A percentile compares a stretch with the other conserved stretches of the same genome.
These are phyloP conservation scores for Ailanthus altissimus DNA, from an alignment of 345 rosid genomes.

Conservation along the genomic window DNA sequence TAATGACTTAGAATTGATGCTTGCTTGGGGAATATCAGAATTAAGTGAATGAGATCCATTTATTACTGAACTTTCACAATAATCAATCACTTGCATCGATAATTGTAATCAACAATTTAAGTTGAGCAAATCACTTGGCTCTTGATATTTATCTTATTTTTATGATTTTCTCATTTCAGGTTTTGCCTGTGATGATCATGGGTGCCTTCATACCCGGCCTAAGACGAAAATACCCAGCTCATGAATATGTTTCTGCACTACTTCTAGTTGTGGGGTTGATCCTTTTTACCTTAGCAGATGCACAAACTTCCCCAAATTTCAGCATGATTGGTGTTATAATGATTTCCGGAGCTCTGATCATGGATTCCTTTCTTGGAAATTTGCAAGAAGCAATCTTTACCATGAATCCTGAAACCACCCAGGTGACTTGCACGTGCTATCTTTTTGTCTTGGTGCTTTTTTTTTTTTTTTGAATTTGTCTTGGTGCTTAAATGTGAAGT, in stretches of 20 bases:
- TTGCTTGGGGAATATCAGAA: neutral
- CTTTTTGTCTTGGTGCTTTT: neutral
- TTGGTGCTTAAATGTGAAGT: neutral
- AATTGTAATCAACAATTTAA: neutral
- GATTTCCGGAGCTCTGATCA: constrained; percentile 82
- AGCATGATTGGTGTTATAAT: constrained; percentile 78
- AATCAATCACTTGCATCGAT: neutral
- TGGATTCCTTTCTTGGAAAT: constrained; percentile 94
- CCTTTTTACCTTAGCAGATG: constrained; percentile 91
- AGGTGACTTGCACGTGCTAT: constrained; percentile 39
- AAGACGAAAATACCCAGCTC: constrained; percentile 78
- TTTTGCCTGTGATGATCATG: constrained; percentile 95
- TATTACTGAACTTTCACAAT: neutral
- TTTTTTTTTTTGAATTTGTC: too few species aligned
- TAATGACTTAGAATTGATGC: neutral
- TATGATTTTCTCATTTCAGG: constrained; percentile 39
- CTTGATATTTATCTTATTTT: neutral
- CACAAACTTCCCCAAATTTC: constrained; percentile 89
- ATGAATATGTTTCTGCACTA: constrained; percentile 80
- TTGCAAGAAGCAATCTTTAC: constrained; percentile 94
- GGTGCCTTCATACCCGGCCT: constrained; percentile 95
- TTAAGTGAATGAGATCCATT: neutral
- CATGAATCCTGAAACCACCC: constrained; percentile 88
- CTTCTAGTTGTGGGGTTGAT: constrained; percentile 85
- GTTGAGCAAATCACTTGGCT: neutral